A percentile compares a stretch with the other conserved stretches of the same genome.
Evolutionary conservation across 1,284 basidiomycete species (phyloP).

Genomic region (Naganishia sp.): DNA sequence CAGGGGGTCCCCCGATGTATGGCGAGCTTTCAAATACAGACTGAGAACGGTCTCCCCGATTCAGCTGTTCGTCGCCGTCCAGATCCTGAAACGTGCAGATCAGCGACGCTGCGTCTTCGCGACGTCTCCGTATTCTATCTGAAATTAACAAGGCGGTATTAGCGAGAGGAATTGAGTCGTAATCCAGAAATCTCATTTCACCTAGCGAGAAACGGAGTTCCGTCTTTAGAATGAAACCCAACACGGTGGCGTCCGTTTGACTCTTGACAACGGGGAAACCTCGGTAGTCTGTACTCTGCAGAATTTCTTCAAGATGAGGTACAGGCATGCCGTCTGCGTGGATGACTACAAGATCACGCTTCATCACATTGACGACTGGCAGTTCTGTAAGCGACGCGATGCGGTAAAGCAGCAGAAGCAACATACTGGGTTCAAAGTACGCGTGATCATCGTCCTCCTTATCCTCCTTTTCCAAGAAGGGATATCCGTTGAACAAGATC

Average conservation of each 20-base stretch:
- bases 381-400: neutral
- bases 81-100: conserved; percentile 66
- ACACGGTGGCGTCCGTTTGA: conserved; percentile 60
- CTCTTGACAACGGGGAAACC: conserved; percentile 84
- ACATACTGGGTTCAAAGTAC: conserved; percentile 79
- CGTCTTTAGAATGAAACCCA: conserved; percentile 85
- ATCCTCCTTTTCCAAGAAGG: conserved; percentile 80
- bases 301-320: conserved; percentile 62
- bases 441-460: conserved; percentile 90
- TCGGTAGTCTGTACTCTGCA: conserved; percentile 73
- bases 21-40: neutral
- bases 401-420: neutral
- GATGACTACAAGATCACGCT: conserved; percentile 71
- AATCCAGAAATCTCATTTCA: conserved; percentile 48
- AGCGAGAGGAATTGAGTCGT: neutral
- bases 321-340: conserved; percentile 67
- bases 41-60: neutral
- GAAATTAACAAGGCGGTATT: neutral
- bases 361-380: conserved; percentile 85
- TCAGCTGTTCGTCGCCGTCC: conserved; percentile 36
- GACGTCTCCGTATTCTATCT: conserved; percentile 63
- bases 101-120: conserved; percentile 49
- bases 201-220: conserved; percentile 85
- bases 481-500: conserved; percentile 96
- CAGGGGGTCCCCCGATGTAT: neutral